Base-by-base conservation (phyloP, 768 basidiomycete species). In the Aureoboletus auriporus region DNA sequence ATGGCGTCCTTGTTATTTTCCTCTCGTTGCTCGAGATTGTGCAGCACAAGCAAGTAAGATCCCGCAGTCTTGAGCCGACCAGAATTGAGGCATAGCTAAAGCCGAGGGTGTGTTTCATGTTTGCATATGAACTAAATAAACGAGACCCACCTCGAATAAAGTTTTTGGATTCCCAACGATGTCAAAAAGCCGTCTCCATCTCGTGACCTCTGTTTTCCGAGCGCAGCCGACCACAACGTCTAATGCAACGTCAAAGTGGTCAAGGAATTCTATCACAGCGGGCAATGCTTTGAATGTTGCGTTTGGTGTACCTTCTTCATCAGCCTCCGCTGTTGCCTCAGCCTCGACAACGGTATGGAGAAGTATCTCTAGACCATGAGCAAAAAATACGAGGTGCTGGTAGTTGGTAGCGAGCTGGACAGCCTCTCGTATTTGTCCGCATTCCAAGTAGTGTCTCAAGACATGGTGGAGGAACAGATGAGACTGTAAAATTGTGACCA, bases 181-280 rank as follows among this genome's bases (percentile, higher is more conserved):
- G 47, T 83, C 82, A 65, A 99, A 99, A 35, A 99, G 70, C 46
- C 85, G 79, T 39, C 79, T 78, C 96, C 96, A 99, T 43, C 87
- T 70, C 5, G 89, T 85, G 62, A 94, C 79, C 68, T 99, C 96
- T 6, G 92, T 97, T 72, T 99, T 99, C 45, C 96, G 76, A 16
- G 96, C 95, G 59, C 95, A 97, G 6, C 89, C 86, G 9, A 97
- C 94, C 11, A 98, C 90, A 7, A 98, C 93, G 50, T 97, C 93
- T 47, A 97, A 69, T 6, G 87, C 79, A 44, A 80, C 87, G 52
- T 94, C 89, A 61, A 98, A 98, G 63, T 97, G 83, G 60, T 99
- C 96, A 54, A 99, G 70, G 60, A 99, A 97, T 53, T 92, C 89
- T 52, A 98, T 75, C 8, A 88, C 84, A 2, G 74, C 71, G 0